Evolutionary conservation across 2,329 filamentous ascomycete genomes (phyloP).

Genomic region (Trichoderma atroviride): DNA sequence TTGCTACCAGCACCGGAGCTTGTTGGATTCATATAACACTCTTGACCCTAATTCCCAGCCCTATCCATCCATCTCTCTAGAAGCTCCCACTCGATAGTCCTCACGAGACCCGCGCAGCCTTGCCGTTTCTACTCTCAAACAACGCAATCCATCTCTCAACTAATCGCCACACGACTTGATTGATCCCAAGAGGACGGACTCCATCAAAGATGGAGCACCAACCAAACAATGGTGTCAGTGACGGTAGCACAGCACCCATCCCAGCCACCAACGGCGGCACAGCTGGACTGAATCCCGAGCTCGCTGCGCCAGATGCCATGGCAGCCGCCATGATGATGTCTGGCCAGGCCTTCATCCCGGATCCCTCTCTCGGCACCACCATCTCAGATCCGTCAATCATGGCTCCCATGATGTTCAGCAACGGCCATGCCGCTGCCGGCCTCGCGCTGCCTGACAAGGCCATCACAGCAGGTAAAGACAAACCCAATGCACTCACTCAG

Average conservation of each 20-base stretch:
- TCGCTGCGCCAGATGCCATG: conserved; percentile 19
- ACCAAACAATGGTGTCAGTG: conserved; percentile 19
- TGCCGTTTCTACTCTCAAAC: background rate
- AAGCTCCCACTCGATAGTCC: background rate
- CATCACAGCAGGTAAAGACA: conserved; percentile 41
- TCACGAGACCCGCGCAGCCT: conserved; percentile 21
- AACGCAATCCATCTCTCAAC: background rate
- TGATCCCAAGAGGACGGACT: too few relatives aligned
- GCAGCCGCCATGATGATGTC: conserved; percentile 19
- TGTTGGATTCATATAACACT: background rate
- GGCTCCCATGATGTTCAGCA: conserved; percentile 39
- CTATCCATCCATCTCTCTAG: background rate
- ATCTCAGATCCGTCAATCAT: conserved; percentile 37
- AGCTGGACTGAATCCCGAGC: conserved; percentile 18
- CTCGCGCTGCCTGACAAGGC: conserved; percentile 30
- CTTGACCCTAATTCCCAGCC: background rate
- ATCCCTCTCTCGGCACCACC: conserved; percentile 33
- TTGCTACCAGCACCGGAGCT: background rate
- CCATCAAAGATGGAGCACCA: conserved; percentile 25
- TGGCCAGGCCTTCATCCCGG: conserved; percentile 33
- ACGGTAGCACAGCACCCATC: conserved; percentile 8
- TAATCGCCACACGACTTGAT: background rate
- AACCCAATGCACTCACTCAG: background rate
- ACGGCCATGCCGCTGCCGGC: conserved; percentile 34
- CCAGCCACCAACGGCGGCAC: conserved; percentile 20